Percentiles rank a stretch among this genome's conserved stretches.
phyloP scores from a whole-genome alignment of 1,284 basidiomycete genomes.

The Pyrrhoderma lamaoense region DNA sequence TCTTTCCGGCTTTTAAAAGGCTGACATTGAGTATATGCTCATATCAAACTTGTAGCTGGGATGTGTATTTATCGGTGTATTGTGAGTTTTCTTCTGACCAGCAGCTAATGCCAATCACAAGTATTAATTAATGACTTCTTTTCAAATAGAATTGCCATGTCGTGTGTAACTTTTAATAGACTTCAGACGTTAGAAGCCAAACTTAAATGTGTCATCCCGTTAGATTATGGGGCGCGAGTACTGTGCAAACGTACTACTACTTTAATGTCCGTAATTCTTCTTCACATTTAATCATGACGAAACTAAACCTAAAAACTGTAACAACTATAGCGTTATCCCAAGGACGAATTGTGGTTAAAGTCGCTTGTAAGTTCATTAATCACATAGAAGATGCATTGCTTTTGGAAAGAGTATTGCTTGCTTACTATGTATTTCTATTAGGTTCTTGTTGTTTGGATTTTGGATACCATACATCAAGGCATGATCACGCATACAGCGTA shows the following conservation, averaged over 20 bases:
- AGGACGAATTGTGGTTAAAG: constrained; percentile 13
- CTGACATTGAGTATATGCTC: not conserved
- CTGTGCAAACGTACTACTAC: constrained; percentile 13
- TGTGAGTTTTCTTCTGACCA: constrained; percentile 8
- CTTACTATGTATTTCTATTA: not conserved
- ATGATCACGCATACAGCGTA: constrained; percentile 18
- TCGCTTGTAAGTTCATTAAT: not conserved
- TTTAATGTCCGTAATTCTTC: constrained; percentile 5
- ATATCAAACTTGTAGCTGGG: constrained; percentile 9
- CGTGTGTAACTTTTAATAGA: constrained; percentile 1
- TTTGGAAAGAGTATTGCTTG: not conserved
- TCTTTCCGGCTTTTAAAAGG: not conserved
- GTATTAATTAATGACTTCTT: not conserved
- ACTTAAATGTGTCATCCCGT: not conserved
- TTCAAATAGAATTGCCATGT: constrained; percentile 10
- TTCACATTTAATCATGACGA: not conserved
- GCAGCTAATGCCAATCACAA: not conserved
- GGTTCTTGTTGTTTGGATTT: constrained; percentile 10
- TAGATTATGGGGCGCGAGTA: constrained; percentile 6
- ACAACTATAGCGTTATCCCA: constrained; percentile 7
- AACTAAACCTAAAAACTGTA: not conserved
- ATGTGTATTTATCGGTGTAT: constrained; percentile 13
- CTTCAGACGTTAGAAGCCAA: not conserved
- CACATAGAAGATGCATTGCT: not conserved
- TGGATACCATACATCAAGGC: constrained; percentile 17